Conservation (phyloP, 305 asterid genomes). For the Salvia sclarea region DNA sequence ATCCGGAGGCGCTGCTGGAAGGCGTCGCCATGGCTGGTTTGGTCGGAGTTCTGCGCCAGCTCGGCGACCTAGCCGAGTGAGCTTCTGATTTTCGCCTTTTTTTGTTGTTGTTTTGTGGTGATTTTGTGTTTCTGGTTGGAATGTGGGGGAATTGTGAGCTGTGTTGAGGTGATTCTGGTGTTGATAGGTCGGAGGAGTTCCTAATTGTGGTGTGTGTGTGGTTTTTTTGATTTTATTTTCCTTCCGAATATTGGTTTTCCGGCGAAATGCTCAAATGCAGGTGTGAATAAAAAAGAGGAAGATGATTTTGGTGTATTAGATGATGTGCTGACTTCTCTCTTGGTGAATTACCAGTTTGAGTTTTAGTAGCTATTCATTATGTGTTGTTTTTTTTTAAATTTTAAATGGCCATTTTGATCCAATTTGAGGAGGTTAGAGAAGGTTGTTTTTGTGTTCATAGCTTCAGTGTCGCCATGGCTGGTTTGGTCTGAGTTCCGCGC, state of each 20-base stretch:
- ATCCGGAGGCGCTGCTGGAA: conserved; percentile 97
- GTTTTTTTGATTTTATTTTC: not conserved
- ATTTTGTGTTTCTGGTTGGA: conserved; percentile 13
- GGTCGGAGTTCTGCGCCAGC: conserved; percentile 96
- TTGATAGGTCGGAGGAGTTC: not conserved
- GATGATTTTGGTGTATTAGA: not conserved
- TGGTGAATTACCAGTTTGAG: conserved; percentile 35
- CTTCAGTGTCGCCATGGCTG: conserved; percentile 55
- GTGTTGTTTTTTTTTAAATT: not conserved
- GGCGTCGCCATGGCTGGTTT: conserved; percentile 97
- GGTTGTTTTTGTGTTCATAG: not conserved
- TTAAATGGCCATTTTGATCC: not conserved
- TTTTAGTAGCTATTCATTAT: not conserved
- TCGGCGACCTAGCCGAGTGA: conserved; percentile 99
- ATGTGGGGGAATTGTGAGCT: conserved; percentile 18
- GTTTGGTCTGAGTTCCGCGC: conserved; percentile 91
- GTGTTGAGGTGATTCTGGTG: conserved; percentile 16
- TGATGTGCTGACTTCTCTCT: conserved; percentile 33
- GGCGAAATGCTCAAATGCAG: conserved; percentile 19
- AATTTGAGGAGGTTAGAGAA: conserved; percentile 20
- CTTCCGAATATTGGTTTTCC: not conserved
- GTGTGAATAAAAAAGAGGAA: not conserved
- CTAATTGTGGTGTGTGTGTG: not conserved
- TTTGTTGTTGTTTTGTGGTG: not conserved
- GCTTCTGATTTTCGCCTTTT: conserved; percentile 27